Evolutionary conservation across 305 asterid species (phyloP).

Genomic region (Fraxinus dipetala): DNA sequence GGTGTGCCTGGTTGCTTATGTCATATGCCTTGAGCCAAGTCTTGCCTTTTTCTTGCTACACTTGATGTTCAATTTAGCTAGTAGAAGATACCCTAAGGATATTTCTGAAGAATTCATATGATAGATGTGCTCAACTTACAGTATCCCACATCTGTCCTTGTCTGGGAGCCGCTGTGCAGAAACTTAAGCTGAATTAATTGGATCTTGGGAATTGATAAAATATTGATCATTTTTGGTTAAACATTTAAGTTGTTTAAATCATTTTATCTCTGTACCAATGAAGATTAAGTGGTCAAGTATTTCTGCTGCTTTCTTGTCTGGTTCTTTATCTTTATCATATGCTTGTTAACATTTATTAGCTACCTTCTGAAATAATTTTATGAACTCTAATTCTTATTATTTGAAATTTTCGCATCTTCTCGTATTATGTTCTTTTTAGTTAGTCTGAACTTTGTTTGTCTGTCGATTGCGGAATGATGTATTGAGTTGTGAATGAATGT

Average conservation of each 20-base stretch:
- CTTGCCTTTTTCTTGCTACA: background rate
- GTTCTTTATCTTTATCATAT: background rate
- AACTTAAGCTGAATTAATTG: background rate
- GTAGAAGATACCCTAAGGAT: background rate
- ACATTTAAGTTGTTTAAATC: background rate
- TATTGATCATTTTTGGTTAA: background rate
- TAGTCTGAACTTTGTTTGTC: conserved; percentile 18
- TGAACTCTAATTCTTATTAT: background rate
- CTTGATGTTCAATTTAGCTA: background rate
- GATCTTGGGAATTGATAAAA: background rate
- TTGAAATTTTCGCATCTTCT: background rate
- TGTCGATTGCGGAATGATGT: conserved; percentile 39
- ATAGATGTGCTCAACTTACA: background rate
- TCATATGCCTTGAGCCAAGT: background rate
- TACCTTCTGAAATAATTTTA: conserved; percentile 1
- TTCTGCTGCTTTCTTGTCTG: background rate
- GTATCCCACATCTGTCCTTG: background rate
- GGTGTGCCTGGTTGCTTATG: background rate
- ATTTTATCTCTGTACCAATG: background rate
- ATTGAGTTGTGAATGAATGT: conserved; percentile 56
- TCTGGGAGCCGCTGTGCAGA: background rate
- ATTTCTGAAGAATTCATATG: background rate
- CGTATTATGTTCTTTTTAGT: conserved; percentile 5
- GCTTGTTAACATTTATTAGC: background rate
- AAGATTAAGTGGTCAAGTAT: background rate